Base-by-base conservation (phyloP, 2,329 filamentous ascomycete species). In the Fonsecaea nubica region DNA sequence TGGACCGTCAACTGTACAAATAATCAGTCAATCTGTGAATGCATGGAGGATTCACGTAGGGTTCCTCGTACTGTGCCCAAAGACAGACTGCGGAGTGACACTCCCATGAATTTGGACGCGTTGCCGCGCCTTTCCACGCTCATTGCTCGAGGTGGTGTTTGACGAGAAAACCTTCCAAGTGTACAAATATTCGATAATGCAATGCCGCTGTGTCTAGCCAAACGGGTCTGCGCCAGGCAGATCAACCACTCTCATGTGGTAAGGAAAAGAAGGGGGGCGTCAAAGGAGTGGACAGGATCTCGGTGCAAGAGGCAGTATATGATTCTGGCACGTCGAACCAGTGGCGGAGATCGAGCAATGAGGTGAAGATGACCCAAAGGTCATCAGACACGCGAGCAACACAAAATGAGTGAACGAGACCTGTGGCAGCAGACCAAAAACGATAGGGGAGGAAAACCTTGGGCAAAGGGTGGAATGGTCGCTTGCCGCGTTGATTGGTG, bases 1-100 rank as follows among this genome's bases (percentile, higher is more conserved):
- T 82, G 80, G 53, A 76, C 72, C 21, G 80, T 78, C 68, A 82
- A 74, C 80, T 82, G 68, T 42, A 53, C 55, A 15, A 21, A 42
- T 21, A 33, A 64, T 73, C 58, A 72, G 71, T 63, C 32, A 55
- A 13, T 21, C 62, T 53, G 45, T 15, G 12, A n/a, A 25, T 21
- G 53, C 13, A n/a, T 35, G 40, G n/a, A 9, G 4, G 45, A 38
- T 48, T 48, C n/a, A 21, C 7, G 15, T 18, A 58, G n/a, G 18
- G 36, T 36, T 25, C 48, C 36, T 58, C 35, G 72, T 77, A 82
- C 80, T 74, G 81, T 60, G 66, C 77, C 69, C 76, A 81, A 77
- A 45, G 78, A 77, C 15, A 76, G 68, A 68, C 74, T 75, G 57
- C 74, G 78, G 65, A 75, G 71, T 33, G 74, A 73, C 55, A 73